phyloP scores from a whole-genome alignment of 176 grass and related monocot species.

The Musa beccarii region DNA sequence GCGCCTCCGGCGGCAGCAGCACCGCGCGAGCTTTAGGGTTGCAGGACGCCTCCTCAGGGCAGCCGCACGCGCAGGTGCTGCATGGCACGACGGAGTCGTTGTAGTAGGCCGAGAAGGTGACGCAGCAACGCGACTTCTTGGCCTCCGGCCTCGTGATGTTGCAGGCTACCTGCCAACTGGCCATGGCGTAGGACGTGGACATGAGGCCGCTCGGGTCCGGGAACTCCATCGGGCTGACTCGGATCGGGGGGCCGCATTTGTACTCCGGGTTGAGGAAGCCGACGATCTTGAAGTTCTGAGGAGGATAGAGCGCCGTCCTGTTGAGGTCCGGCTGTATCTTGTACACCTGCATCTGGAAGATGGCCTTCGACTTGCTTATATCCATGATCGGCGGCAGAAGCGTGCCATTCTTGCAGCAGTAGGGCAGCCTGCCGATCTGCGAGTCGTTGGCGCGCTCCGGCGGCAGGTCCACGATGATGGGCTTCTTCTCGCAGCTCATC shows the following conservation, averaged over 20 bases:
- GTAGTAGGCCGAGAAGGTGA: slow-evolving; percentile 88
- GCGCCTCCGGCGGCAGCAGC: slow-evolving; percentile 61
- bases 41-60: slow-evolving; percentile 42
- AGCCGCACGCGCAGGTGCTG: slow-evolving; percentile 71
- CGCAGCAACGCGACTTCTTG: slow-evolving; percentile 55
- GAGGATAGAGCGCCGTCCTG: slow-evolving; percentile 64
- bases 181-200: slow-evolving; percentile 50
- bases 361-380: slow-evolving; percentile 42
- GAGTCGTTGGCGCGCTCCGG: slow-evolving; percentile 76
- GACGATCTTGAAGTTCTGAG: slow-evolving; percentile 70
- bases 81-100: slow-evolving; percentile 78
- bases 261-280: slow-evolving; percentile 78
- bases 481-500: slow-evolving; percentile 71
- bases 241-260: slow-evolving; percentile 44
- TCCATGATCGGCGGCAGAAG: slow-evolving; percentile 69
- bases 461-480: slow-evolving; percentile 84
- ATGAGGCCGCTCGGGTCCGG: slow-evolving; percentile 70
- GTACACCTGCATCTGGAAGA: slow-evolving; percentile 74
- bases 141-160: slow-evolving; percentile 70
- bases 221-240: slow-evolving; percentile 71
- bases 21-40: slow-evolving; percentile 35
- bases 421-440: slow-evolving; percentile 60
- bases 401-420: slow-evolving; percentile 91
- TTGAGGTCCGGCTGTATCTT: slow-evolving; percentile 87
- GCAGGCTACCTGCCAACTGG: slow-evolving; percentile 88